Evolutionary conservation across 768 basidiomycete genomes (phyloP), one percentile per base, ranked within the genome.

Genomic region (Mycena galericulata): DNA sequence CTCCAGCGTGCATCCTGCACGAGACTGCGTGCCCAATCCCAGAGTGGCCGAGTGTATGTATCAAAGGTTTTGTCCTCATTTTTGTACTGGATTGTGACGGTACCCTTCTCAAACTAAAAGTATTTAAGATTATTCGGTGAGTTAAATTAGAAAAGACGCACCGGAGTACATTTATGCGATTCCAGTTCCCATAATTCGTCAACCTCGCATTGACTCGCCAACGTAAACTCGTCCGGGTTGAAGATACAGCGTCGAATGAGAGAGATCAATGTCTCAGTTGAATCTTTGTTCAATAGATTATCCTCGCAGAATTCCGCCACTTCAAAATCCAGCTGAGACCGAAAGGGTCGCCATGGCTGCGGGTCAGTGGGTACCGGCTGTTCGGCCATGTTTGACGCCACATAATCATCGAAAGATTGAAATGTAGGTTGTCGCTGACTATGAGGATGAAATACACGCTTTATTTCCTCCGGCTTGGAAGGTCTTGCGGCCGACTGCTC

Each of bases 11-110:
- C 70, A 51, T 79, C 71, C 11, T 62, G 32, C 0, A 80, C 24
- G 8, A 79, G 71, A 43, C 74, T 71, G 4, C 69, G 38, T 2
- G 63, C 71, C 78, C 80, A 80, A 14, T 77, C 62, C 75, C 75
- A 81, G 3, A 77, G 49, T 0, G 75, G 68, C 4, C 70, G 72
- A 14, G 51, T 57, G 24, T 69, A 66, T 12, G 76, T 45, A 3
- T 74, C 65, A 49, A 70, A 79, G 0, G 17, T 30, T 0, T 50
- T 59, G 4, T 59, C 46, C 17, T 69, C 51, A 0, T 68, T 59
- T 9, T 71, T 70, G 51, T 75, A 76, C 11, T 46, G 38, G 17
- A 75, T 72, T 3, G 29, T 26, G 40, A 80, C 57, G 7, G 64
- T 32, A n/a, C 30, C 41, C 34, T 34, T 30, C 29, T 59, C 29